Evolutionary conservation across 192 early-diverging fungal species (phyloP), one percentile per base, ranked within the genome.

Genomic region (Backusella liffmaniae): DNA sequence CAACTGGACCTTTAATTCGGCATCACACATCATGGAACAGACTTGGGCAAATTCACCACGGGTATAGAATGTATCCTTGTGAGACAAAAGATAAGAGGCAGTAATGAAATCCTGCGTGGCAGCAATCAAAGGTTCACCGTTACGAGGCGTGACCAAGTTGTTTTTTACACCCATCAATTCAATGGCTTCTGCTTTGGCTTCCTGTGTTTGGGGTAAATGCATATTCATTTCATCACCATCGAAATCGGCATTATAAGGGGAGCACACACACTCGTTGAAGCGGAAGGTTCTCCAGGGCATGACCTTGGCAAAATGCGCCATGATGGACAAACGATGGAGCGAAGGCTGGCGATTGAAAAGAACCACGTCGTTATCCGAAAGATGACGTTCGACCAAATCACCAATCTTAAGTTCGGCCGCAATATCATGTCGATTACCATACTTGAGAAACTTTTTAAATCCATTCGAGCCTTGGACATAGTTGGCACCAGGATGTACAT

Each of bases 201-300:
- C 98, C 82, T 99, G 97, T 1, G 98, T 98, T 84, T 99, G 98
- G 32, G 98, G 98, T 4, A 99, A 91, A 84, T 99, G 98, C 82
- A 99, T 84, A 79, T 99, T 99, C 98, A 99, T 99, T 83, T 99
- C 98, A 82, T 99, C 98, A 76, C 98, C 98, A 75, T 99, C 98
- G 77, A 99, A 99, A 90, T 99, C 98, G 42, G 98, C 98, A 82
- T 99, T 99, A 80, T 99, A 99, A 36, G 97, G 98, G 16, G 94
- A 92, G 83, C 97, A 99, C n/a, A 98, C 97, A 90, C 97, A 99
- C 80, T 99, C 97, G 84, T 99, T 99, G 89, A 99, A 98, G 67
- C 97, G 93, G 88, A 99, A 96, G 8, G 98, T 99, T 77, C 97
- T 85, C 96, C 97, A 97, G 4, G 97, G 98, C 79, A 94, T 92